A percentile compares a stretch with the other conserved stretches of the same genome.
Conservation (phyloP, 495 filamentous ascomycete genomes). For the Oidiodendron maius region DNA sequence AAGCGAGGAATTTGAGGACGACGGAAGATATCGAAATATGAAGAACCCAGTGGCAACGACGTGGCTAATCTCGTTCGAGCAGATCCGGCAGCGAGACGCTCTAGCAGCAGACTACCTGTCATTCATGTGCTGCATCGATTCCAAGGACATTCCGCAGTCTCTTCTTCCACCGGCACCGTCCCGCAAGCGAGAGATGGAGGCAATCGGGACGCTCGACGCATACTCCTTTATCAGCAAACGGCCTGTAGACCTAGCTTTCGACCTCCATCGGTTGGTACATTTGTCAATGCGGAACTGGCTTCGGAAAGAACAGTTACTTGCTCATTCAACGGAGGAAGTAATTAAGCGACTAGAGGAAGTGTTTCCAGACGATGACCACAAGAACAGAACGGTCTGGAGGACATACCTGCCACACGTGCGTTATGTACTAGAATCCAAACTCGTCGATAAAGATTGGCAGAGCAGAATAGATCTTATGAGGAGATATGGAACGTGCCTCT, state of each 20-base stretch:
- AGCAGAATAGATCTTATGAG: slow-evolving; percentile 1
- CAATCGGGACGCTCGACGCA: slow-evolving; percentile 32
- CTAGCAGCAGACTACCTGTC: slow-evolving; percentile 9
- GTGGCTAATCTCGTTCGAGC: too few species aligned
- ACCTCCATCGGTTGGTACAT: slow-evolving; percentile 43
- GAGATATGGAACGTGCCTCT: not conserved
- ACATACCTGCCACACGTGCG: too few species aligned
- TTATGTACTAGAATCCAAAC: slow-evolving; percentile 16
- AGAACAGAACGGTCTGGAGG: slow-evolving; percentile 22
- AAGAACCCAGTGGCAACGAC: too few species aligned
- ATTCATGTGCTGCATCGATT: slow-evolving; percentile 26
- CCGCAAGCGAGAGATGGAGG: slow-evolving; percentile 27
- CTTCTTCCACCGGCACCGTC: slow-evolving; percentile 3
- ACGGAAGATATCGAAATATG: too few species aligned
- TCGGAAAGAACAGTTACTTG: slow-evolving; percentile 23
- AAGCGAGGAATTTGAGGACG: too few species aligned
- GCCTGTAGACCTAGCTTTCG: slow-evolving; percentile 33
- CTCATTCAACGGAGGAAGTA: slow-evolving; percentile 27
- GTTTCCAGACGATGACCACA: slow-evolving; percentile 32
- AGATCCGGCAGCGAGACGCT: not conserved
- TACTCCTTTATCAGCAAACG: slow-evolving; percentile 31
- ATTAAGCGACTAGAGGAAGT: slow-evolving; percentile 28
- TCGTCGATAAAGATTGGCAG: slow-evolving; percentile 1
- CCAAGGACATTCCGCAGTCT: slow-evolving; percentile 24
- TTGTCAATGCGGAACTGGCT: slow-evolving; percentile 38